phyloP scores from a whole-genome alignment of 192 early-diverging fungal genomes.

The Coemansia sp. region DNA sequence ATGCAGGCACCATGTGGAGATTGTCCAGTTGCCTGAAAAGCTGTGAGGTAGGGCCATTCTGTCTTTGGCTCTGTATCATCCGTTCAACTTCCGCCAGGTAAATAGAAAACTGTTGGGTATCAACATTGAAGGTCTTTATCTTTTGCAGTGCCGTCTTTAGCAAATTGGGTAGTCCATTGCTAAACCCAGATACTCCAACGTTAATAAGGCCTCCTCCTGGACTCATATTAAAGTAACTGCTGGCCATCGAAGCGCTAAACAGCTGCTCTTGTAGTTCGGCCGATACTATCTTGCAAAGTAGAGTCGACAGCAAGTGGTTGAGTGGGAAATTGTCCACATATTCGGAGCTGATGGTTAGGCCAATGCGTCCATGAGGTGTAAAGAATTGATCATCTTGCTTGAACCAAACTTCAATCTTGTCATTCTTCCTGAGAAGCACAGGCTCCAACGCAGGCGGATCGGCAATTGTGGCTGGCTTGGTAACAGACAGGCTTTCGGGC shows the following conservation, averaged over 20 bases:
- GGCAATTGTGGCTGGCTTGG: neutral
- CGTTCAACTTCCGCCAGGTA: neutral
- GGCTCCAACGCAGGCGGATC: too few species aligned
- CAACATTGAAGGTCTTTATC: conserved; percentile 64
- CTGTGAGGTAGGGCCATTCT: too few species aligned
- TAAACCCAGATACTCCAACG: conserved; percentile 76
- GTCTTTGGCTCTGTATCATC: neutral
- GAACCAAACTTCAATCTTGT: conserved; percentile 75
- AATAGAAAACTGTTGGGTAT: conserved; percentile 65
- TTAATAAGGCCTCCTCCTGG: conserved; percentile 62
- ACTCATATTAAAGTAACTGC: conserved; percentile 64
- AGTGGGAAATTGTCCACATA: neutral
- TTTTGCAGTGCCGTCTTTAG: conserved; percentile 64
- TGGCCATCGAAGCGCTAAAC: conserved; percentile 78
- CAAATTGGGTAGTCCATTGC: conserved; percentile 73
- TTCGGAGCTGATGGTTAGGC: conserved; percentile 54
- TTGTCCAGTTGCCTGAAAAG: too few species aligned
- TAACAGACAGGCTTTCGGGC: conserved; percentile 31
- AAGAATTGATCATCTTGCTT: conserved; percentile 90
- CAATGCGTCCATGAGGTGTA: conserved; percentile 78
- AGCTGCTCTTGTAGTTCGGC: conserved; percentile 71
- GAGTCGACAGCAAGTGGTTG: neutral
- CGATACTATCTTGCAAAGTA: conserved; percentile 5
- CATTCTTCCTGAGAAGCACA: conserved; percentile 11
- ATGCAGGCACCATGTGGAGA: too few species aligned